Evolutionary conservation across 1,139 yeast genomes (phyloP).

Genomic region (Geotrichum candidum): DNA sequence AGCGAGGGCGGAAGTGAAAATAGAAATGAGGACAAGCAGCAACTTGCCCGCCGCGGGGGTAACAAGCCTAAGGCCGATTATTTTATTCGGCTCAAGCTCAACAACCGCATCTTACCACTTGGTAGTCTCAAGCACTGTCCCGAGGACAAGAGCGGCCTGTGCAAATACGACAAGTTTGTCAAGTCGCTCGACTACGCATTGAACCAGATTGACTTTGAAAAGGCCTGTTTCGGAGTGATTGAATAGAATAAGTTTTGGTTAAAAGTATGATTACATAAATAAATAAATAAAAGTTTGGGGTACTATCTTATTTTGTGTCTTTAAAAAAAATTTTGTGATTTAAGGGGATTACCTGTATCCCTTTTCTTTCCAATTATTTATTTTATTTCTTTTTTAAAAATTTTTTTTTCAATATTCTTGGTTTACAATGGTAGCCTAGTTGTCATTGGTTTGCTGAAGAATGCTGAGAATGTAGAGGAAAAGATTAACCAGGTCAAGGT

Average conservation of each 20-base stretch:
- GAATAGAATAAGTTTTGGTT: no score
- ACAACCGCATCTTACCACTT: conserved; percentile 39
- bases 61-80: conserved; percentile 12
- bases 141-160: conserved; percentile 33
- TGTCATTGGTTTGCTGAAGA: conserved; percentile 46
- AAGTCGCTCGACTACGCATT: conserved; percentile 33
- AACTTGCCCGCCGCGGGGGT: background rate
- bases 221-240: conserved; percentile 32
- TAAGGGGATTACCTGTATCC: no score
- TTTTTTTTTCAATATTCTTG: background rate
- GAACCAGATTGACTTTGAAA: conserved; percentile 32
- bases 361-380: no score
- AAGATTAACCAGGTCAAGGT: conserved; percentile 75
- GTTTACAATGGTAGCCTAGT: background rate
- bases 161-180: conserved; percentile 34
- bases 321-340: no score
- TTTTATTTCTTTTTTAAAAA: no score
- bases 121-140: conserved; percentile 36
- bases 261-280: background rate
- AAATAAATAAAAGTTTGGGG: background rate
- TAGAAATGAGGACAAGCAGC: background rate
- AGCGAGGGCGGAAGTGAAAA: background rate
- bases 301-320: no score
- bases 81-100: conserved; percentile 36
- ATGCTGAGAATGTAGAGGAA: conserved; percentile 72